Evolutionary conservation across 1,284 basidiomycete species (phyloP).

Genomic region (Thelephora terrestris): DNA sequence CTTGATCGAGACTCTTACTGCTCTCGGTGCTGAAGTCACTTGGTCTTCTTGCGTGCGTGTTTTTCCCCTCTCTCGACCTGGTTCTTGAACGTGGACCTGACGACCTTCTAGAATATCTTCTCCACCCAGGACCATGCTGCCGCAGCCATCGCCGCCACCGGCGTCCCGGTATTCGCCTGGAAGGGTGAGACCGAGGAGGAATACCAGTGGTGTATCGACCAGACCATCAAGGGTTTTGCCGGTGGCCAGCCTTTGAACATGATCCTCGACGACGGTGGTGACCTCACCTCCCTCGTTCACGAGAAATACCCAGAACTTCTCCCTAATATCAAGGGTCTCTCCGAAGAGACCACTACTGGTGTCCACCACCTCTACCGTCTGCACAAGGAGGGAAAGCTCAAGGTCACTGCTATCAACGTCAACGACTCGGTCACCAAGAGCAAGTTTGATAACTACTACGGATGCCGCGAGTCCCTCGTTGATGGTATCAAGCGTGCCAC

Average conservation of each 20-base stretch:
- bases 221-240: constrained; percentile 80
- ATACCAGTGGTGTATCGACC: constrained; percentile 97
- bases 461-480: constrained; percentile 98
- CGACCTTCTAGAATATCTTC: constrained; percentile 80
- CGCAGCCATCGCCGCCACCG: constrained; percentile 95
- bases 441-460: constrained; percentile 96
- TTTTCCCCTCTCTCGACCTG: not conserved
- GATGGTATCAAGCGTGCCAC: constrained; percentile 99
- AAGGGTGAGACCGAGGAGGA: constrained; percentile 99
- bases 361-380: constrained; percentile 99
- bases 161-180: constrained; percentile 98
- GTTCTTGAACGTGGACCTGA: not conserved
- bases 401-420: constrained; percentile 99
- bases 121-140: constrained; percentile 99
- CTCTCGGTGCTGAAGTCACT: constrained; percentile 93
- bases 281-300: constrained; percentile 92
- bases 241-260: constrained; percentile 86
- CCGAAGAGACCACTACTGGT: constrained; percentile 99
- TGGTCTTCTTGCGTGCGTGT: constrained; percentile 89
- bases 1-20: constrained; percentile 92
- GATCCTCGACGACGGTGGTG: constrained; percentile 99
- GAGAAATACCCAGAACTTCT: constrained; percentile 93
- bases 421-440: constrained; percentile 99
- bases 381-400: constrained; percentile 92
- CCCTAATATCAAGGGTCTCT: constrained; percentile 83